Evolutionary conservation across 805 yeast species (phyloP), one percentile per base, ranked within the genome.

Genomic region (Wickerhamiella cacticola): DNA sequence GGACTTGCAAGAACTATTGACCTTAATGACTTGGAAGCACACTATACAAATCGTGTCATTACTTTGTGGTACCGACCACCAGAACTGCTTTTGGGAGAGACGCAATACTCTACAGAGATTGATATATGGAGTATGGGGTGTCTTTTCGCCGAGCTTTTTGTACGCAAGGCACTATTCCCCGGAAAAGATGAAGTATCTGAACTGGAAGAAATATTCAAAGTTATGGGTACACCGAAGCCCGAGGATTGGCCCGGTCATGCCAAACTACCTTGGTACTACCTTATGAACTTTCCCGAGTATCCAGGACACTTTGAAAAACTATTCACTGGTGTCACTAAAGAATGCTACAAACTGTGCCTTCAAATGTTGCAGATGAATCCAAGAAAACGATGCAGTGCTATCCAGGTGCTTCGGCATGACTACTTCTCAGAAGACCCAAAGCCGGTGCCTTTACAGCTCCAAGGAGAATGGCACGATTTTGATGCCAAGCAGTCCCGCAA

Each of bases 111-210:
- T 0, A 67, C 86, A 35, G 95, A 84, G 56, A 92, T 92, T 8
- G 98, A 92, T 60, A 79, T 86, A 55, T 92, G 98, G 98, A 96
- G 97, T 0, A 79, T 86, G 52, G 98, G 98, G 2, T 92, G 97
- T 66, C 68, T 92, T 22, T 67, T 92, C 51, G 73, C 86, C 23
- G 97, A 92, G 62, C 63, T 92, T 33, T 86, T 84, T 59, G 74
- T 80, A 1, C 75, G 79, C 53, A 66, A 67, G 26, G 94, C 97
- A 0, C 68, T 81, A 1, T 92, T 92, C 62, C 94, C 81, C 62
- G 97, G 96, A 1, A 71, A 73, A 19, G 94, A 92, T 63, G 98
- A 92, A 59, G 72, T 92, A 34, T 80, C 83, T 45, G 96, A 89
- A 62, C 62, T 92, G 24, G 71, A 75, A 55, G 76, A 80, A 26